Evolutionary conservation across 192 early-diverging fungal species (phyloP).

Genomic region (Backusella mclennaniae): DNA sequence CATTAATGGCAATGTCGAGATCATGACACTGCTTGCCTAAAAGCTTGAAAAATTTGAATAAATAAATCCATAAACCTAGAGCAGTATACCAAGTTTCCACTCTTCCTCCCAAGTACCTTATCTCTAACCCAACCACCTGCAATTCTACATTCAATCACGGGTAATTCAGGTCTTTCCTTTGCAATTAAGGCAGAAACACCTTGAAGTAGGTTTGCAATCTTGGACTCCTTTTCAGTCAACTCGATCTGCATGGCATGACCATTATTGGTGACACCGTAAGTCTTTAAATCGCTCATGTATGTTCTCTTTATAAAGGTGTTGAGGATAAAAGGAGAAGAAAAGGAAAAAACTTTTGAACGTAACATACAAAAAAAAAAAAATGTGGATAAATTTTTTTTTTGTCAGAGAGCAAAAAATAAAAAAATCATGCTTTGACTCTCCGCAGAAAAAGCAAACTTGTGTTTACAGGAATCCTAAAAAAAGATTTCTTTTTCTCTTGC

Average conservation of each 20-base stretch:
- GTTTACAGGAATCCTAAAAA: neutral
- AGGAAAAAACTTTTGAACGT: neutral
- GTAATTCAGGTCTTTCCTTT: constrained; percentile 42
- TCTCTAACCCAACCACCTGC: constrained; percentile 99
- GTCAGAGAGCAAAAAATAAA: neutral
- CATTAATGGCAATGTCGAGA: constrained; percentile 92
- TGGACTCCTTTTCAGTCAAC: constrained; percentile 58
- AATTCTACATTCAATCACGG: constrained; percentile 72
- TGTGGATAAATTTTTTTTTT: neutral
- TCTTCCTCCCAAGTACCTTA: constrained; percentile 56
- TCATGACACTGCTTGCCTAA: constrained; percentile 85
- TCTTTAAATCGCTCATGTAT: neutral
- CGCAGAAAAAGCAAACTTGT: neutral
- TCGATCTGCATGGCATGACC: constrained; percentile 37
- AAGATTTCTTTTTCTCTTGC: no score
- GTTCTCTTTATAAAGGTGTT: constrained; percentile 1
- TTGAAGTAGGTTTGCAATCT: constrained; percentile 69
- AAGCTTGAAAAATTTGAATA: constrained; percentile 46
- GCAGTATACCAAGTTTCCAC: neutral
- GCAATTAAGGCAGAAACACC: constrained; percentile 58
- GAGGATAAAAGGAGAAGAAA: neutral
- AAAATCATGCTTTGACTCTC: neutral
- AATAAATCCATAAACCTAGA: neutral
- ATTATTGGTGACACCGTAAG: constrained; percentile 24
- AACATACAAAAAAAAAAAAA: neutral